A percentile compares a stretch with the other conserved stretches of the same genome.
Conservation (phyloP, 1,284 basidiomycete genomes). For the Takashimella tepidaria region DNA sequence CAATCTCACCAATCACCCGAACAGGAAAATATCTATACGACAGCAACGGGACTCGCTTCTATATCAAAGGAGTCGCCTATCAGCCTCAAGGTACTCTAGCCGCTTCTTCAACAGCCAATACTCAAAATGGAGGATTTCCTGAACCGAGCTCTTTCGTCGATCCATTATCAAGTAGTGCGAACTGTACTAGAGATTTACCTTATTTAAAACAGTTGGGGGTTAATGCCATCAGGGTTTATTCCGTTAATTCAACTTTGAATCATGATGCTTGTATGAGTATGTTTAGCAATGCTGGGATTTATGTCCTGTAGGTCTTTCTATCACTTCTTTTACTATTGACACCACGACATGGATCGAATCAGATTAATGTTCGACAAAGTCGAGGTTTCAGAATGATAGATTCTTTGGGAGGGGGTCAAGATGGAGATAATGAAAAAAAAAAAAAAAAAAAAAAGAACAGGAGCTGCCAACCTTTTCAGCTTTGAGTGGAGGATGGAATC, state of each 20-base stretch:
- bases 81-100: slow-evolving; percentile 68
- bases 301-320: slow-evolving; percentile 78
- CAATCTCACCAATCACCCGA: slow-evolving; percentile 40
- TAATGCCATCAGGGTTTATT: slow-evolving; percentile 72
- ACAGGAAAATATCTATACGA: slow-evolving; percentile 66
- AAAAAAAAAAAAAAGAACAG: too few relatives aligned
- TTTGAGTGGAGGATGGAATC: background rate
- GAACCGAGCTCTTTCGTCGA: slow-evolving; percentile 60
- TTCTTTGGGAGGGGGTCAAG: too few relatives aligned
- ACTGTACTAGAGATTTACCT: slow-evolving; percentile 73
- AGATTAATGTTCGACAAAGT: too few relatives aligned
- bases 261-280: slow-evolving; percentile 81
- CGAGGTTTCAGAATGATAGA: too few relatives aligned
- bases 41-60: slow-evolving; percentile 69
- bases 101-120: slow-evolving; percentile 51
- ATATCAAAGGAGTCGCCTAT: slow-evolving; percentile 86
- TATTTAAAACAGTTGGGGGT: slow-evolving; percentile 57
- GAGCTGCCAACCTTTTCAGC: too few relatives aligned
- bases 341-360: background rate
- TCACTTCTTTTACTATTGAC: too few relatives aligned
- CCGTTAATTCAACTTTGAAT: slow-evolving; percentile 71
- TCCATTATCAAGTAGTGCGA: slow-evolving; percentile 62
- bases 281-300: slow-evolving; percentile 74
- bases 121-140: slow-evolving; percentile 56
- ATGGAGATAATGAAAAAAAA: background rate